These are phyloP conservation scores for Pulveroboletus frians DNA, from an alignment of 768 basidiomycete species.

Conservation along the genomic window DNA sequence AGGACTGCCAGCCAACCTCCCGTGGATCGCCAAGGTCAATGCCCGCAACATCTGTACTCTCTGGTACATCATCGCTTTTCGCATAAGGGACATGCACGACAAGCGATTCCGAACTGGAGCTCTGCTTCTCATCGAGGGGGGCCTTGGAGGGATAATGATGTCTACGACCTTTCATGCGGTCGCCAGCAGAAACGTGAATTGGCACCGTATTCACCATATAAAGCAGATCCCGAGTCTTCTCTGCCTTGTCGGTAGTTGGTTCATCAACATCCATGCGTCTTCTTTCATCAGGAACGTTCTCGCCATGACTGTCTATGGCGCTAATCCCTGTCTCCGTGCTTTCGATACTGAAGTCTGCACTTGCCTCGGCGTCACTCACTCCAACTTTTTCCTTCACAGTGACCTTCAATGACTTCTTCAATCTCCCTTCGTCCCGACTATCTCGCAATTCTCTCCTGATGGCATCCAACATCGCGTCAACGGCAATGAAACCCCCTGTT, in stretches of 20 bases:
- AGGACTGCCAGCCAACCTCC: constrained; percentile 19
- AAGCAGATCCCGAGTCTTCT: neutral
- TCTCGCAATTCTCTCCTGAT: constrained; percentile 54
- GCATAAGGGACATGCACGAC: constrained; percentile 29
- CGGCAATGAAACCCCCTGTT: constrained; percentile 89
- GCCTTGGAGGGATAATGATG: constrained; percentile 4
- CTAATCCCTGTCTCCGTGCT: constrained; percentile 7
- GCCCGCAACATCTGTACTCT: constrained; percentile 13
- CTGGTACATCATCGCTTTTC: constrained; percentile 8
- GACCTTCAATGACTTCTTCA: constrained; percentile 1
- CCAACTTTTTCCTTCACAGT: neutral
- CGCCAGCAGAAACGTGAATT: constrained; percentile 27
- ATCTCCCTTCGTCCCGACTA: constrained; percentile 22
- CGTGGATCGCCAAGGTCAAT: constrained; percentile 18
- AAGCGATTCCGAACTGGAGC: constrained; percentile 21
- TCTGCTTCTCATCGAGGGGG: constrained; percentile 2
- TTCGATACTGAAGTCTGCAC: constrained; percentile 3
- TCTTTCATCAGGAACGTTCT: constrained; percentile 1
- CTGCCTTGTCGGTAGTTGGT: neutral
- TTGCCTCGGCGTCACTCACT: constrained; percentile 1
- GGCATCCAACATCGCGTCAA: constrained; percentile 80
- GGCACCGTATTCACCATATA: constrained; percentile 22
- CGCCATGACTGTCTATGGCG: constrained; percentile 1
- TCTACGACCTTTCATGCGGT: constrained; percentile 17
- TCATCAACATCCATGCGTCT: constrained; percentile 28